Evolutionary conservation across 169 alveolate genomes (phyloP), one percentile per base, ranked within the genome.

Genomic region (Theileria equi): DNA sequence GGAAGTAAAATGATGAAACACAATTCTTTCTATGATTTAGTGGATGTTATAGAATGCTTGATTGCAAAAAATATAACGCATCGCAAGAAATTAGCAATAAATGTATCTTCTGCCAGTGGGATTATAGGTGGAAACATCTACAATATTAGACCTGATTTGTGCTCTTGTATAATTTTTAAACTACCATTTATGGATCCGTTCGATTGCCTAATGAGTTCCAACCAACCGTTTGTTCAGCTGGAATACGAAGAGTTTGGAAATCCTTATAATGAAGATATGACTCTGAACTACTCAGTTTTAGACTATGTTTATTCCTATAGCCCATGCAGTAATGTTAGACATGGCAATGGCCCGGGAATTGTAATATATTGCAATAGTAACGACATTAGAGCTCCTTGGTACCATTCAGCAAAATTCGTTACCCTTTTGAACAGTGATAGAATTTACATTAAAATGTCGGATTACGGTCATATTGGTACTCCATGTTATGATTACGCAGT

Each of bases 201-300:
- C 16, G 65, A 58, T 11, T 59, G 63, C n/a, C 29, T 82, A 5
- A 52, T 48, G 17, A 86, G 65, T 21, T 23, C 29, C 6, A 17
- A 28, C 1, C 43, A 80, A 25, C 64, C 81, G 0, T 52, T 72
- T 47, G 80, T 43, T 0, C 67, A 49, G 17, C 68, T 83, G 34
- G 92, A 83, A 63, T 43, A 28, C 26, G 81, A 73, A 21, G 89
- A 80, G 36, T 84, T 85, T 49, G 92, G 92, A 28, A 25, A 25
- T 17, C 13, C 50, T 10, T 28, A 31, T 3, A 35, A 45, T 23
- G 1, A 6, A 21, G 48, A 50, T 40, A 10, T 26, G 13, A 13
- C 13, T 13, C n/a, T 38, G 16, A 45, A 59, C 2, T 23, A 34
- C 25, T n/a, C 36, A 21, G 64, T 40, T 8, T 16, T 74, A 13